Evolutionary conservation across 2,329 filamentous ascomycete genomes (phyloP).

Genomic region (Cytospora mali): DNA sequence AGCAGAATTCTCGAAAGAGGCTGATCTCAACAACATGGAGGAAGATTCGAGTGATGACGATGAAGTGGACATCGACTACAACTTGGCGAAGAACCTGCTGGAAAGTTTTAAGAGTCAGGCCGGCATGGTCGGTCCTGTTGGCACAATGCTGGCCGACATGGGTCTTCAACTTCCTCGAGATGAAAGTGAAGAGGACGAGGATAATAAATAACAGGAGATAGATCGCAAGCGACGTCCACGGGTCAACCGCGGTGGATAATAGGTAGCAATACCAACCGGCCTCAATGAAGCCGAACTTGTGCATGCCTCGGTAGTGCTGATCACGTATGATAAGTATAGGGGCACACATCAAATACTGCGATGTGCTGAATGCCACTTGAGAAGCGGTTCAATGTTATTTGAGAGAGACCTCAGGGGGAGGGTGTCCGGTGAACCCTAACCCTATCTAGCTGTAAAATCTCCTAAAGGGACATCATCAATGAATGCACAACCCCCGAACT

Average conservation of each 20-base stretch:
- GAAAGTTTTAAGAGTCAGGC: conserved; percentile 92
- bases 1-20: conserved; percentile 10
- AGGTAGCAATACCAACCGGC: background rate
- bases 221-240: background rate
- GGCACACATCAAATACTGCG: background rate
- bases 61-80: conserved; percentile 79
- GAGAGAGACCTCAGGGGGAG: background rate
- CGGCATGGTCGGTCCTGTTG: conserved; percentile 81
- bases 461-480: background rate
- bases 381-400: background rate
- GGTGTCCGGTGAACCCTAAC: background rate
- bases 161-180: conserved; percentile 80
- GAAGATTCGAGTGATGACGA: conserved; percentile 56
- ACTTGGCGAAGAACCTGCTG: conserved; percentile 85
- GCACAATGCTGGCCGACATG: conserved; percentile 86
- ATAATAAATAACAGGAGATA: conserved; percentile 26
- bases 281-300: background rate
- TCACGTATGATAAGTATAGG: background rate
- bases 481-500: background rate
- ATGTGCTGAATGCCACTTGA: background rate
- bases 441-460: background rate
- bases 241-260: background rate
- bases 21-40: conserved; percentile 40
- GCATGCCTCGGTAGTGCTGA: background rate
- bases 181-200: conserved; percentile 58